Evolutionary conservation across 352 stramenopile species (phyloP), one percentile per base, ranked within the genome.

Genomic region (Phytophthora tubulina): DNA sequence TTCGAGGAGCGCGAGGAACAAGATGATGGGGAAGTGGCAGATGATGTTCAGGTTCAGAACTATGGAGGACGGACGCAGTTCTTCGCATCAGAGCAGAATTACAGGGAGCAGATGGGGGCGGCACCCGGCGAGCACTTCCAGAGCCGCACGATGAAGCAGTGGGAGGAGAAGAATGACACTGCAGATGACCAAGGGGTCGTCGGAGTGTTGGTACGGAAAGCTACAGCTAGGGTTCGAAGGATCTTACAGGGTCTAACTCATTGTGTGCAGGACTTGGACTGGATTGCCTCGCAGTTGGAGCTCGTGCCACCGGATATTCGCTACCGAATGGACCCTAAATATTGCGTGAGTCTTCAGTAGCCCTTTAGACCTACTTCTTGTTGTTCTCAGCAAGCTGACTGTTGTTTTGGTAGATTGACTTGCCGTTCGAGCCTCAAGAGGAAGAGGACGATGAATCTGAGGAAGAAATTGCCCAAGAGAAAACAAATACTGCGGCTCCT

Each of bases 321-420:
- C 32, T 94, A 89, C 63, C 75, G 79, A 33, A 88, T 95, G 62
- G 86, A 95, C 44, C 69, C 77, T 2, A 93, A 92, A 76, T 93
- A 91, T 56, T 92, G 84, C 50, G 86, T 94, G 61, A 77, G 85
- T 82, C 5, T n/a, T 45, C 15, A 49, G 5, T 44, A 27, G 1
- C 21, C 21, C 3, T 31, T 42, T 14, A 17, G 39, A 35, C 9
- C 21, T 49, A 1, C 6, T 63, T 15, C 41, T n/a, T 48, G 32
- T 35, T 52, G 6, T 27, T 62, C 36, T 63, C 31, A 30, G 13
- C 30, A 31, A 13, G 1, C 5, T 68, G 32, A 54, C 10, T 38
- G 4, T 49, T 58, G 15, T 55, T 53, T 35, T 67, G 33, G 31
- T 17, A 89, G 79, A 70, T 70, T 32, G 81, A 86, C 42, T 78